Conservation (phyloP, 2,329 filamentous ascomycete genomes). For the Colletotrichum viniferum region DNA sequence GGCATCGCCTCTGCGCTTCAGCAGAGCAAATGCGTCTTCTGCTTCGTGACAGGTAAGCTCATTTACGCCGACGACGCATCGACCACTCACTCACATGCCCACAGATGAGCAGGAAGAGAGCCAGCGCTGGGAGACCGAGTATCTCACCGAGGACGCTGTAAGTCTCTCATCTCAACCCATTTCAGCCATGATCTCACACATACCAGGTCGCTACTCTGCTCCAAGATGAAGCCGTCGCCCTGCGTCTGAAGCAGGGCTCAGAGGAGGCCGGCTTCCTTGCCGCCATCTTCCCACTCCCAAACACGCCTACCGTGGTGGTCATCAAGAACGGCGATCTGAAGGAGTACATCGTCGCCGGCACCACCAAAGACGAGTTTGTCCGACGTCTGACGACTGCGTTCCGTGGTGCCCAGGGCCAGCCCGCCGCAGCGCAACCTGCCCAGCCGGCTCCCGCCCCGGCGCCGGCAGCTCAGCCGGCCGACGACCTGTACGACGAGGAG, state of each 20-base stretch:
- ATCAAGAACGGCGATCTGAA: constrained; percentile 81
- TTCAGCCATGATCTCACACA: background rate
- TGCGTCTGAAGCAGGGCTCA: constrained; percentile 74
- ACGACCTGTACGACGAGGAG: constrained; percentile 1
- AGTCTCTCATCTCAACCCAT: constrained; percentile 17
- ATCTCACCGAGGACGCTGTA: constrained; percentile 62
- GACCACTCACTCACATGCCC: background rate
- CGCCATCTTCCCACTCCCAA: constrained; percentile 81
- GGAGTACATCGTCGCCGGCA: constrained; percentile 74
- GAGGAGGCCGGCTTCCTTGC: constrained; percentile 82
- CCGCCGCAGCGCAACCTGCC: background rate
- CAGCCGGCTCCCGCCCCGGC: background rate
- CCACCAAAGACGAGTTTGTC: constrained; percentile 69
- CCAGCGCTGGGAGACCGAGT: constrained; percentile 74
- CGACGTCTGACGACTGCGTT: constrained; percentile 51
- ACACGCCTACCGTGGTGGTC: constrained; percentile 78
- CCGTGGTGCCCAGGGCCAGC: background rate
- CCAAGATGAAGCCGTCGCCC: constrained; percentile 62
- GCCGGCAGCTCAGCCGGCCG: background rate
- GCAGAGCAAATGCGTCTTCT: constrained; percentile 78
- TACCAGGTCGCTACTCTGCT: background rate
- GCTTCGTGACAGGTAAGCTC: constrained; percentile 77
- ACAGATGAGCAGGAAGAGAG: constrained; percentile 74
- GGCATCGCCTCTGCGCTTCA: constrained; percentile 79
- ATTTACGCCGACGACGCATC: background rate